Base-by-base conservation (phyloP, 345 rosid species). In the Camelina laxa region DNA sequence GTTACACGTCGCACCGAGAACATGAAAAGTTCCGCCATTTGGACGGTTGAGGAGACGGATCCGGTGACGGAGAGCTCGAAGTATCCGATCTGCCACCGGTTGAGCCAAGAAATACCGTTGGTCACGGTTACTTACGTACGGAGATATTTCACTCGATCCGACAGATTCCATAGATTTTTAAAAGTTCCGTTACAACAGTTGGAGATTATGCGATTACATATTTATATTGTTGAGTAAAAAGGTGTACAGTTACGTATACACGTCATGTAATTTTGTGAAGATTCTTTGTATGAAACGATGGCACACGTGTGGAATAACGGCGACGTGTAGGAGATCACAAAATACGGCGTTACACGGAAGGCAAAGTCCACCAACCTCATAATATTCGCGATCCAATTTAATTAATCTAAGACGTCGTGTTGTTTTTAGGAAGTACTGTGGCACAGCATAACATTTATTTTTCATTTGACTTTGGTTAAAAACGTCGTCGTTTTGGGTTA, bases 1-100 rank as follows among this genome's bases (percentile, higher is more conserved):
- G 53, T 94, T 94, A 14, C 89, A 94, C 0, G 97, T 94, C 7
- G 91, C 95, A 9, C 98, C 98, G 0, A 94, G 76, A 36, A 94
- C 79, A 49, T 86, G 91, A 80, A 94, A 94, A 48, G 62, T 78
- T 33, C 85, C 81, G 4, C 55, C 71, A 0, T 83, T 80, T 0
- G 88, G 82, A 9, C 92, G 84, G 75, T 85, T 90, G 66, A 88
- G 96, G 73, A 91, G 87, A 22, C 70, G 89, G 42, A 91, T 84
- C 7, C 61, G 86, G 67, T 93, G 92, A 72, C 82, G 87, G 47
- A 88, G 82, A 27, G 98, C 97, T 2, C 98, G 84, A 44, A 66
- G 50, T 0, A 93, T 89, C 5, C 98, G 71, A 63, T 88, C 92
- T 0, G 87, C 72, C 6, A 88, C 69, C 0, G 88, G 89, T 38